Conservation (phyloP, 2,329 filamentous ascomycete species). For the Fusarium nisikadoi region DNA sequence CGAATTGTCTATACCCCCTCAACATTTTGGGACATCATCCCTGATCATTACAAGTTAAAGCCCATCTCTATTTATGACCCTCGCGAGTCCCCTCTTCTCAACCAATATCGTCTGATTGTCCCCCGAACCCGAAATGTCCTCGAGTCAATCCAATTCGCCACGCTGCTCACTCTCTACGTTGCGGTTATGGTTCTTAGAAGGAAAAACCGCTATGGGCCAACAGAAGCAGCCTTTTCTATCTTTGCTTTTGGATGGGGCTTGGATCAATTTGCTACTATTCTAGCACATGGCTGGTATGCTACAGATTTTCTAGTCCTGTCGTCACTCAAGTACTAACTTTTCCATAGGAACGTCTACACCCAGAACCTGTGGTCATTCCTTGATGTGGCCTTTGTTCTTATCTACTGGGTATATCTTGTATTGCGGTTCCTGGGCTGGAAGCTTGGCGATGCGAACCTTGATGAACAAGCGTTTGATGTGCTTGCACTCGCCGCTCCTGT, state of each 20-base stretch:
- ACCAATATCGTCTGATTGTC: constrained; percentile 87
- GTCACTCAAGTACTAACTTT: background rate
- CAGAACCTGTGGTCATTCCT: constrained; percentile 91
- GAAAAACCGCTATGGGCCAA: constrained; percentile 62
- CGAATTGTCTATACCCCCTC: constrained; percentile 85
- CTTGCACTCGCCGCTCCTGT: constrained; percentile 83
- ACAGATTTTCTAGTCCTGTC: background rate
- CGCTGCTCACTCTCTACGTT: constrained; percentile 76
- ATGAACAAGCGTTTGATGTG: constrained; percentile 78
- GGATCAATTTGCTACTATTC: constrained; percentile 79
- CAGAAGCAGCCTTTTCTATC: constrained; percentile 75
- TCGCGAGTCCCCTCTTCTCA: constrained; percentile 77
- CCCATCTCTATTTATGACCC: constrained; percentile 86
- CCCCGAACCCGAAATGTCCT: constrained; percentile 80
- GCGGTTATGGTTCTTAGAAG: constrained; percentile 77
- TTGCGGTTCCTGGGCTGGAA: constrained; percentile 73
- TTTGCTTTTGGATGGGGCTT: constrained; percentile 83
- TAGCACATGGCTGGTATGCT: constrained; percentile 74
- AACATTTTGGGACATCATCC: constrained; percentile 83
- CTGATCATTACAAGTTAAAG: constrained; percentile 86
- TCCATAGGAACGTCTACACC: constrained; percentile 78
- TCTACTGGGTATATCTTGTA: constrained; percentile 75
- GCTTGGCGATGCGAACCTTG: constrained; percentile 58
- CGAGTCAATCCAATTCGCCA: constrained; percentile 78
- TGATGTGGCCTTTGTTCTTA: constrained; percentile 79